Evolutionary conservation across 345 rosid species (phyloP).

Genomic region (Murraya koenigii): DNA sequence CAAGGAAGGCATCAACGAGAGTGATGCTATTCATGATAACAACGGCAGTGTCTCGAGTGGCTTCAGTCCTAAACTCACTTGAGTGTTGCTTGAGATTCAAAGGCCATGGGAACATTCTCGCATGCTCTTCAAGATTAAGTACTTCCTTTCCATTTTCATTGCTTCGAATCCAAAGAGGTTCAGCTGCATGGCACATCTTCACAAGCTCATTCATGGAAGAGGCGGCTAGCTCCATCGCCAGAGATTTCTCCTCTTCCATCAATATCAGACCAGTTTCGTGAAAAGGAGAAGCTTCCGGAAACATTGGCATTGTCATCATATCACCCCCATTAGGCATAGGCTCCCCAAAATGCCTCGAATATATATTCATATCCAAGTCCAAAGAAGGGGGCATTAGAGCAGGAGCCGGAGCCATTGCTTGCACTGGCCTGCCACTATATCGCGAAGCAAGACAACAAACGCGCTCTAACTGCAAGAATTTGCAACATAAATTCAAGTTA

Average conservation of each 20-base stretch:
- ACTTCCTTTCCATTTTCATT: constrained; percentile 31
- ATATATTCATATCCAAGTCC: constrained; percentile 76
- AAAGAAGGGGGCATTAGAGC: constrained; percentile 47
- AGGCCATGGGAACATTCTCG: constrained; percentile 67
- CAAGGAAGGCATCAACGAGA: constrained; percentile 75
- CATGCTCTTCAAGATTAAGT: constrained; percentile 67
- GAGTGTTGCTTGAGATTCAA: constrained; percentile 37
- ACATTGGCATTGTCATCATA: constrained; percentile 48
- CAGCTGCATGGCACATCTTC: constrained; percentile 55
- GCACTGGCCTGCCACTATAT: constrained; percentile 50
- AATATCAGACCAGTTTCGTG: constrained; percentile 37
- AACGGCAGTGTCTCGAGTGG: constrained; percentile 62
- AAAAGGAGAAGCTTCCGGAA: constrained; percentile 36
- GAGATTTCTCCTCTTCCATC: constrained; percentile 62
- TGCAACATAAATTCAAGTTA: background rate
- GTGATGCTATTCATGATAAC: constrained; percentile 91
- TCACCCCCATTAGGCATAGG: constrained; percentile 38
- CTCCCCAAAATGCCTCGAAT: constrained; percentile 46
- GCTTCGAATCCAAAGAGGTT: constrained; percentile 72
- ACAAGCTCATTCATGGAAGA: constrained; percentile 66
- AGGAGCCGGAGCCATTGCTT: constrained; percentile 37
- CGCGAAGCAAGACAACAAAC: constrained; percentile 59
- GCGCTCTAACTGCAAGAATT: constrained; percentile 59
- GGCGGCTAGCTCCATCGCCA: constrained; percentile 69
- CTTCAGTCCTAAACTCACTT: constrained; percentile 56